Evolutionary conservation across 768 basidiomycete genomes (phyloP), one percentile per base, ranked within the genome.

Genomic region (Fistulinella prunicolor): DNA sequence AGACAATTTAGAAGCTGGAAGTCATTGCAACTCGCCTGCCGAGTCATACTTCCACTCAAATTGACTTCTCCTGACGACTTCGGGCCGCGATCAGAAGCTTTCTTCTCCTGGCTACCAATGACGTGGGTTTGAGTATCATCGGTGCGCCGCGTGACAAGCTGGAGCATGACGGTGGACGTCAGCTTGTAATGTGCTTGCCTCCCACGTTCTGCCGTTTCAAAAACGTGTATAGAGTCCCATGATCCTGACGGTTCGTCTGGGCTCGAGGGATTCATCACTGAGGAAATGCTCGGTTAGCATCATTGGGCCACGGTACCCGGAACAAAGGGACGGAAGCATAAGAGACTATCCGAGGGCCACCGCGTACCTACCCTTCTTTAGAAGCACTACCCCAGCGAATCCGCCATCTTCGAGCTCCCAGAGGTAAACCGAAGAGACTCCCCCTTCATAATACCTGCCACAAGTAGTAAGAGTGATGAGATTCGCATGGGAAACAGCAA

Each of bases 211-310:
- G 81, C 77, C 2, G 89, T 80, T 68, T 99, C 96, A 57, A 99
- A 97, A 44, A 98, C 95, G 63, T 99, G 96, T 52, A 99, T 92
- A 2, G 94, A 95, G 64, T 99, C 94, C 96, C 96, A 99, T 45
- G 91, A 86, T 20, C 93, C 92, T 0, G 86, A 81, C 6, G 88
- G 83, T 51, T 85, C 86, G 46, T 74, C 73, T 10, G 72, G 60
- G 7, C 75, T 68, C 10, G 73, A 65, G 3, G 83, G 80, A 21
- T 70, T 77, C 75, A 90, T 79, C 6, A 75, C 88, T 90, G 52
- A n/a, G 38, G 37, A 47, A n/a, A 29, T 36, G 38, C 30, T 16
- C 30, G 9, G 20, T 56, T 39, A 52, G 45, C 26, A 36, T 43
- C 22, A 21, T 37, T 10, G 28, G 16, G 26, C 42, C 41, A 32